Evolutionary conservation across 305 asterid species (phyloP).

Genomic region (Fraxinus dipetala): DNA sequence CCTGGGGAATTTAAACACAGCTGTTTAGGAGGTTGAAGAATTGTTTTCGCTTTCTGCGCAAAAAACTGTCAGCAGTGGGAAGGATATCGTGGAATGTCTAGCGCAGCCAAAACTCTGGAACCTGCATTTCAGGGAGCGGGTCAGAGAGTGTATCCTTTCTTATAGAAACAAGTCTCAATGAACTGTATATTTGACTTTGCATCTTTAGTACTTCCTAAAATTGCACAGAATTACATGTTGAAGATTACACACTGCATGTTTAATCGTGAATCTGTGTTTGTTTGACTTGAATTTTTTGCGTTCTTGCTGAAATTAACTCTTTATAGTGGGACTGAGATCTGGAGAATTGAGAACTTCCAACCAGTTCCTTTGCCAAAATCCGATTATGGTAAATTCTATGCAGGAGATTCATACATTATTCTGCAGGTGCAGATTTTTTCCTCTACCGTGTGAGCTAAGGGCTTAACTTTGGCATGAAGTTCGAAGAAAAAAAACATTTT

Average conservation of each 20-base stretch:
- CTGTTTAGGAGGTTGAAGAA: slow-evolving; percentile 21
- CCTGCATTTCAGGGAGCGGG: slow-evolving; percentile 74
- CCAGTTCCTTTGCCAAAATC: slow-evolving; percentile 87
- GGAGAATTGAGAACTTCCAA: slow-evolving; percentile 89
- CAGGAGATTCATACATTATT: slow-evolving; percentile 81
- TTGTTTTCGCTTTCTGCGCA: background rate
- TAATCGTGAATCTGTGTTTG: slow-evolving; percentile 2
- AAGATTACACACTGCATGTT: background rate
- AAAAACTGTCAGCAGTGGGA: slow-evolving; percentile 15
- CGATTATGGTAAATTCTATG: slow-evolving; percentile 77
- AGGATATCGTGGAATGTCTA: slow-evolving; percentile 42
- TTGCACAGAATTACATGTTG: background rate
- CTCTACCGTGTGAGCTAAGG: slow-evolving; percentile 9
- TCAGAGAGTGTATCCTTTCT: slow-evolving; percentile 62
- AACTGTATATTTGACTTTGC: background rate
- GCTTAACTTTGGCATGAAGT: slow-evolving; percentile 4
- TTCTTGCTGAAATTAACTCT: slow-evolving; percentile 45
- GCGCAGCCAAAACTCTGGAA: slow-evolving; percentile 45
- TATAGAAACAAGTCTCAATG: slow-evolving; percentile 11
- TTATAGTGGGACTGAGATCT: slow-evolving; percentile 72
- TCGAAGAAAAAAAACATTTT: background rate
- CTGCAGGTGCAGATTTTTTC: slow-evolving; percentile 55
- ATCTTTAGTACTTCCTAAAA: background rate
- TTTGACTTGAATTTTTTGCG: slow-evolving; percentile 1
- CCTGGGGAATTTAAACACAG: slow-evolving; percentile 15